A percentile compares a stretch with the other conserved stretches of the same genome.
These are phyloP conservation scores for Hyaloscypha finlandica DNA, from an alignment of 495 filamentous ascomycete genomes.

Conservation along the genomic window DNA sequence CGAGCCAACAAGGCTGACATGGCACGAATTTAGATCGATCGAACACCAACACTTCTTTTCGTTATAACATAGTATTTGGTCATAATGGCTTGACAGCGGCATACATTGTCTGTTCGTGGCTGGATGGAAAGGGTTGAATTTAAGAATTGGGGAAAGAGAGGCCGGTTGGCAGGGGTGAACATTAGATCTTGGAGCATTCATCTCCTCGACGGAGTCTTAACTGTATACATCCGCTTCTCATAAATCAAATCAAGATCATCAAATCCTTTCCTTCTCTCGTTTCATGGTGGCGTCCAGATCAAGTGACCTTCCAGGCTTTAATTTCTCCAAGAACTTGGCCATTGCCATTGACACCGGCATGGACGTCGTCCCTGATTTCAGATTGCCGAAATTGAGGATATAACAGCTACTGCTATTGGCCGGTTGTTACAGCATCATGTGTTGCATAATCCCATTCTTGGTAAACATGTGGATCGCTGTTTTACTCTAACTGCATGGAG, in stretches of 20 bases:
- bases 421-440: not conserved
- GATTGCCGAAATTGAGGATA: constrained; percentile 11
- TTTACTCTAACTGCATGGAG: not conserved
- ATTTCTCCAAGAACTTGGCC: not conserved
- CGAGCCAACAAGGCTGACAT: constrained; percentile 37
- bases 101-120: not conserved
- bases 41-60: constrained; percentile 13
- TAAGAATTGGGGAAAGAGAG: not conserved
- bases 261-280: not conserved
- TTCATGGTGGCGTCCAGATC: not conserved
- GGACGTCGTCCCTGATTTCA: constrained; percentile 1
- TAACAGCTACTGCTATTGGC: not conserved
- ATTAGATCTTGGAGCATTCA: not conserved
- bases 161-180: not conserved
- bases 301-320: not conserved
- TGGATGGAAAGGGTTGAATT: constrained; percentile 9
- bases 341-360: not conserved
- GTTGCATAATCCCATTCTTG: not conserved
- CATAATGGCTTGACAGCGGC: constrained; percentile 7
- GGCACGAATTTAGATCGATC: constrained; percentile 27
- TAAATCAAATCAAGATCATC: not conserved
- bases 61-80: constrained; percentile 25
- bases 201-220: constrained; percentile 10
- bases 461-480: not conserved
- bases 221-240: constrained; percentile 16